Conservation (phyloP, 2,329 filamentous ascomycete species). For the Colletotrichum melonis region DNA sequence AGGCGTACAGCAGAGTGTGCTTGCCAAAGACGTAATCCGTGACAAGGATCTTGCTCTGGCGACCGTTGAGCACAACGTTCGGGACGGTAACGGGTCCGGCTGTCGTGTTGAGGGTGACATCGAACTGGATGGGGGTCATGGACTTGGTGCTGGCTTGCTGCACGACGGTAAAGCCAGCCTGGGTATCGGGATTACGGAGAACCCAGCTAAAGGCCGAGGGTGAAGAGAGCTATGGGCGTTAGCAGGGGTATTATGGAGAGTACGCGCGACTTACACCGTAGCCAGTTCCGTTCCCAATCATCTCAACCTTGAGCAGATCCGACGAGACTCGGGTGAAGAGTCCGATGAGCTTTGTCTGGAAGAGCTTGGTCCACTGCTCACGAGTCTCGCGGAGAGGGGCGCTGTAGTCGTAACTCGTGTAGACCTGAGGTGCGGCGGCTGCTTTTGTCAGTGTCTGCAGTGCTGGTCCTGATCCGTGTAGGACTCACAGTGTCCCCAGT, state of each 20-base stretch:
- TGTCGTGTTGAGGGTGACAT: constrained; percentile 59
- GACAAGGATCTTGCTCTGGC: constrained; percentile 76
- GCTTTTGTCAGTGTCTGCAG: neutral
- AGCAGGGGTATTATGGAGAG: neutral
- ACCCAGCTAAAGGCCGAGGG: constrained; percentile 61
- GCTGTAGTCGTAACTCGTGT: constrained; percentile 67
- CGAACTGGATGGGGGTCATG: constrained; percentile 55
- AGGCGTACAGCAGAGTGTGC: constrained; percentile 72
- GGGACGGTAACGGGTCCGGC: constrained; percentile 54
- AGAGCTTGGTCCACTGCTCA: constrained; percentile 62
- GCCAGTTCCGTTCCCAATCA: constrained; percentile 66
- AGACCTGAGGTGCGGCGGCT: constrained; percentile 57
- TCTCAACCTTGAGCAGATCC: constrained; percentile 62
- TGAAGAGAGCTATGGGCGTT: constrained; percentile 40
- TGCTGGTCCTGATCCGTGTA: no score
- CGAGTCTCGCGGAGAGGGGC: constrained; percentile 65
- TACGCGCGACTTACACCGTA: constrained; percentile 36
- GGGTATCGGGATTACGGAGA: constrained; percentile 60
- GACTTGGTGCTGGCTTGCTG: constrained; percentile 59
- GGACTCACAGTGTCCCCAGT: constrained; percentile 74
- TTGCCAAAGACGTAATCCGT: constrained; percentile 74
- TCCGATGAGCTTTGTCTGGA: constrained; percentile 64
- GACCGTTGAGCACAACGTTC: constrained; percentile 66
- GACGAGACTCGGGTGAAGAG: constrained; percentile 64
- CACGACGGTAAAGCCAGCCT: constrained; percentile 62